Conservation (phyloP, 2,329 filamentous ascomycete species). For the Verruconis gallopava region DNA sequence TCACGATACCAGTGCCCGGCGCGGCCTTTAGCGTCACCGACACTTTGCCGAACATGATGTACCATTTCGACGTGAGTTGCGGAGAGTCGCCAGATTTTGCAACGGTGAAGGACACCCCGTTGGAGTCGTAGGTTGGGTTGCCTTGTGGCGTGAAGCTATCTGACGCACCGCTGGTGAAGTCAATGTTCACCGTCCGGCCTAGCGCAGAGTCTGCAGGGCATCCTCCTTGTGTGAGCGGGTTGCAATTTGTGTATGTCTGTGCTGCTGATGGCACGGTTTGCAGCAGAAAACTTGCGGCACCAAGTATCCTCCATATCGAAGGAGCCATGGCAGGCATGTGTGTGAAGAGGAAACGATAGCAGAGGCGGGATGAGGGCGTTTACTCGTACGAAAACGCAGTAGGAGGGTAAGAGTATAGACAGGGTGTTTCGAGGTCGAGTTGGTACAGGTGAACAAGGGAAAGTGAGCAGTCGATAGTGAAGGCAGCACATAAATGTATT, state of each 20-base stretch:
- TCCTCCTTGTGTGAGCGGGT: constrained; percentile 38
- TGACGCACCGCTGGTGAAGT: constrained; percentile 68
- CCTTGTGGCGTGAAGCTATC: constrained; percentile 65
- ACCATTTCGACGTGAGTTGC: constrained; percentile 79
- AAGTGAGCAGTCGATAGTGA: too few species aligned
- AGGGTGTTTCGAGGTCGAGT: too few species aligned
- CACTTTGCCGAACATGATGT: constrained; percentile 97
- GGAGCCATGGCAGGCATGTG: constrained; percentile 2
- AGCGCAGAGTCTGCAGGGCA: constrained; percentile 72
- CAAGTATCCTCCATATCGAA: background rate
- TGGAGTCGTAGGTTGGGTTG: constrained; percentile 56
- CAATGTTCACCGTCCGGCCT: constrained; percentile 67
- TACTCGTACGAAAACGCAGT: too few species aligned
- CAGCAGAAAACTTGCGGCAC: constrained; percentile 21
- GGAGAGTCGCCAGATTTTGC: constrained; percentile 67
- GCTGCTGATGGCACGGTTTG: constrained; percentile 25
- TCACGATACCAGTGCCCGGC: constrained; percentile 83
- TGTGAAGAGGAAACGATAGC: too few species aligned
- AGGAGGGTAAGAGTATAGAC: too few species aligned
- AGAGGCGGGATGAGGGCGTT: too few species aligned
- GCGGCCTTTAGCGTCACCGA: constrained; percentile 77
- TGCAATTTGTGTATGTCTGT: constrained; percentile 44
- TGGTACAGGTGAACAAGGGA: too few species aligned
- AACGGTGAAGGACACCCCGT: constrained; percentile 76
- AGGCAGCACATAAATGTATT: too few species aligned